Evolutionary conservation across 108 stramenopile genomes (phyloP).

Genomic region (Cyclotella atomus): DNA sequence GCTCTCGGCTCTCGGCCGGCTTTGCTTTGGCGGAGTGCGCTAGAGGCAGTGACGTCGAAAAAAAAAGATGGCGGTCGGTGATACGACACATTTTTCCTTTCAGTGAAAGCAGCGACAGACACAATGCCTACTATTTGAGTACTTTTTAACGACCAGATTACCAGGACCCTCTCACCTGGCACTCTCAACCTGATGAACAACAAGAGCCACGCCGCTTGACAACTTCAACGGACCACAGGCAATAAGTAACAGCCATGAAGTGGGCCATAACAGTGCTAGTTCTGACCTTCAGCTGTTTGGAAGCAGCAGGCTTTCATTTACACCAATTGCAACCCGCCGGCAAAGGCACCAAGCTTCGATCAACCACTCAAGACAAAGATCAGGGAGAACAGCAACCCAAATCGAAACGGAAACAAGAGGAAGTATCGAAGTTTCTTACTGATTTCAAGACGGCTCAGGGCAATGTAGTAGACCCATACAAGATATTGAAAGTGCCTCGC

Average conservation of each 20-base stretch:
- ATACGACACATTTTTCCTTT: no score
- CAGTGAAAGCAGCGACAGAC: no score
- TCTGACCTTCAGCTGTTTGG: neutral
- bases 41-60: no score
- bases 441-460: constrained; percentile 54
- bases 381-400: constrained; percentile 14
- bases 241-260: neutral
- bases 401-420: constrained; percentile 17
- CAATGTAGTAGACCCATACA: constrained; percentile 62
- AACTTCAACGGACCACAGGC: neutral
- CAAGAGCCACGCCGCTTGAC: neutral
- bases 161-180: no score
- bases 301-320: neutral
- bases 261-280: neutral
- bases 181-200: neutral
- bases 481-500: constrained; percentile 51
- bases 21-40: neutral
- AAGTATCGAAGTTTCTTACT: constrained; percentile 38
- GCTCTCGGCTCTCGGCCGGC: neutral
- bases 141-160: no score
- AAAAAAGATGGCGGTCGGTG: no score
- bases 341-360: neutral
- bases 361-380: neutral
- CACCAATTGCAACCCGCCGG: neutral
- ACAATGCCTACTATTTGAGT: no score